These are phyloP conservation scores for Kuraishia hungarica DNA, from an alignment of 805 yeast species.

Conservation along the genomic window DNA sequence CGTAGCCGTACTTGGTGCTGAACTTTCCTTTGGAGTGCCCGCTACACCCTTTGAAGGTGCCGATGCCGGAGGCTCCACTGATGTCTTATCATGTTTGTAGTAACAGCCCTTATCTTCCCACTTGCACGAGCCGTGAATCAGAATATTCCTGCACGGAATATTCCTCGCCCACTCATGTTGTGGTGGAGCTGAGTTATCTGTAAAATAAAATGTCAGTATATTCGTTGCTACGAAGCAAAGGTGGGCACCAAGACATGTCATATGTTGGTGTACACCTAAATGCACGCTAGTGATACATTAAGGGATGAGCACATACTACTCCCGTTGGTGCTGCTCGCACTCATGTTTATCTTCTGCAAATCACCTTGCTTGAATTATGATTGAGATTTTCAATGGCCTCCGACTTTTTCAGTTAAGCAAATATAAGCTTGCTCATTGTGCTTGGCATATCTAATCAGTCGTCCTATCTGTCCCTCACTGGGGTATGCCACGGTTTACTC, in stretches of 20 bases:
- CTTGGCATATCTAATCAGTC: background rate
- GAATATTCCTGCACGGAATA: constrained; percentile 75
- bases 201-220: background rate
- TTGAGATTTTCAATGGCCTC: background rate
- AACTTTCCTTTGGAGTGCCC: background rate
- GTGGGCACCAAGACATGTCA: background rate
- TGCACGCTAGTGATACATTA: background rate
- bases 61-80: background rate
- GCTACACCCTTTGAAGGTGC: constrained; percentile 1
- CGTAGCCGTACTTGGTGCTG: constrained; percentile 1
- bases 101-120: constrained; percentile 84
- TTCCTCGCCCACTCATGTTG: constrained; percentile 57
- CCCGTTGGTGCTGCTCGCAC: background rate
- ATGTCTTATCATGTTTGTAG: constrained; percentile 50
- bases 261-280: background rate
- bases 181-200: constrained; percentile 1
- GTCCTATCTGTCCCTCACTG: background rate
- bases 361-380: background rate
- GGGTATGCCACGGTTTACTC: background rate
- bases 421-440: too few relatives aligned
- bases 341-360: background rate
- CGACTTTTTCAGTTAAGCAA: too few relatives aligned
- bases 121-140: constrained; percentile 83
- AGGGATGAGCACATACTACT: background rate
- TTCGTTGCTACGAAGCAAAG: background rate